A percentile compares a stretch with the other conserved stretches of the same genome.
Evolutionary conservation across 1,139 yeast species (phyloP).

Genomic region (Arxiozyma heterogenica): DNA sequence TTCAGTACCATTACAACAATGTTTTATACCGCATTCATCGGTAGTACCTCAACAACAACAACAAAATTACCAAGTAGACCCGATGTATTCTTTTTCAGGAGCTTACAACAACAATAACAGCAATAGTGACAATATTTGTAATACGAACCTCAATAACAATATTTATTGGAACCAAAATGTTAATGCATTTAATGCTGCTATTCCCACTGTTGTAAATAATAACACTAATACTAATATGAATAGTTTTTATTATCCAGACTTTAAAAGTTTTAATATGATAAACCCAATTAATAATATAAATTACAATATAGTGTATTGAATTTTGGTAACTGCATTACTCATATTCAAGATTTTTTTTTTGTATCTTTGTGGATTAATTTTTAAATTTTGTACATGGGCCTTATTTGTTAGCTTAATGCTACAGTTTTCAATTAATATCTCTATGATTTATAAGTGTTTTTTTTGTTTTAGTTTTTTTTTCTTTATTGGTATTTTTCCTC

Average conservation of each 20-base stretch:
- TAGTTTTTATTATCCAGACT: not conserved
- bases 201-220: not conserved
- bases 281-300: conserved; percentile 1
- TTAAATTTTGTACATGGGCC: too few relatives aligned
- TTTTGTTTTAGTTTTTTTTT: too few relatives aligned
- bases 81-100: not conserved
- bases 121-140: not conserved
- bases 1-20: not conserved
- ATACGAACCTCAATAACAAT: not conserved
- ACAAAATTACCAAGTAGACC: not conserved
- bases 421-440: too few relatives aligned
- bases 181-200: not conserved
- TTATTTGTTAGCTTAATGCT: too few relatives aligned
- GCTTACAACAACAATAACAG: not conserved
- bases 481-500: too few relatives aligned
- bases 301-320: not conserved
- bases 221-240: not conserved
- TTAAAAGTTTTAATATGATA: conserved; percentile 2
- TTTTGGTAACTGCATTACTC: not conserved
- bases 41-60: conserved; percentile 4
- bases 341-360: not conserved
- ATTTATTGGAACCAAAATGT: too few relatives aligned
- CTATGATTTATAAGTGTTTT: too few relatives aligned
- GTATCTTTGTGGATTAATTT: not conserved
- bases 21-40: not conserved